Evolutionary conservation across 2,329 filamentous ascomycete species (phyloP).

Genomic region (Alternaria gaisen): DNA sequence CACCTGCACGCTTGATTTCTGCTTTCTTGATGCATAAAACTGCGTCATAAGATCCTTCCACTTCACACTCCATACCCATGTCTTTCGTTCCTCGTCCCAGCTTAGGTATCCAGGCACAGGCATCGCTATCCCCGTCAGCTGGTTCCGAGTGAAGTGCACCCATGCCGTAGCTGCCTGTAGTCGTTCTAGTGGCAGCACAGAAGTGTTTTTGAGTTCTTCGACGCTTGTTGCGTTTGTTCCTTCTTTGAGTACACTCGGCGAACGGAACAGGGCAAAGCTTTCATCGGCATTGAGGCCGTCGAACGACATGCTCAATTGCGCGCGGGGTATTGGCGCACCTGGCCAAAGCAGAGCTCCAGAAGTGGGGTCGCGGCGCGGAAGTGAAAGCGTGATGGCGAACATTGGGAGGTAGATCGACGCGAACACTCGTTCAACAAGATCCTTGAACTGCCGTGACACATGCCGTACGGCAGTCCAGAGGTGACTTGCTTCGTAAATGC

Average conservation of each 20-base stretch:
- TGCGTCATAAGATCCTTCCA: conserved; percentile 30
- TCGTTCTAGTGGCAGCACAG: conserved; percentile 24
- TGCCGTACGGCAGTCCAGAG: conserved; percentile 31
- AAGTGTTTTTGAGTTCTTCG: conserved; percentile 20
- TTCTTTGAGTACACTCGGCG: conserved; percentile 14
- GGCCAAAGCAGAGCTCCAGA: conserved; percentile 24
- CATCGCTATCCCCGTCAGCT: conserved; percentile 22
- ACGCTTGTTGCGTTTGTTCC: conserved; percentile 15
- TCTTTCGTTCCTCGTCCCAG: conserved; percentile 28
- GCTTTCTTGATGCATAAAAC: too few species aligned
- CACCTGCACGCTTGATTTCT: too few species aligned
- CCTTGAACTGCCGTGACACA: conserved; percentile 24
- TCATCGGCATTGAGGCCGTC: conserved; percentile 8
- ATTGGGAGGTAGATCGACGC: conserved; percentile 21
- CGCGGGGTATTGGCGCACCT: conserved; percentile 16
- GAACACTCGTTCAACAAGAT: conserved; percentile 29
- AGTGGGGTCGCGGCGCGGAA: conserved; percentile 31
- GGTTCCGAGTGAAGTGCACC: conserved; percentile 20
- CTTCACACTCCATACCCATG: conserved; percentile 32
- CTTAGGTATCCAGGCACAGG: conserved; percentile 17
- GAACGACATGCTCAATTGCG: conserved; percentile 23
- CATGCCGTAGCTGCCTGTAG: conserved; percentile 28
- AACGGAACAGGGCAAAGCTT: conserved; percentile 14
- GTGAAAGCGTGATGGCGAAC: conserved; percentile 22
- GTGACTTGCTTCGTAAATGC: conserved; percentile 16